A percentile compares a stretch with the other conserved stretches of the same genome.
phyloP scores from a whole-genome alignment of 768 basidiomycete species.

The Clitopilus passeckerianus region DNA sequence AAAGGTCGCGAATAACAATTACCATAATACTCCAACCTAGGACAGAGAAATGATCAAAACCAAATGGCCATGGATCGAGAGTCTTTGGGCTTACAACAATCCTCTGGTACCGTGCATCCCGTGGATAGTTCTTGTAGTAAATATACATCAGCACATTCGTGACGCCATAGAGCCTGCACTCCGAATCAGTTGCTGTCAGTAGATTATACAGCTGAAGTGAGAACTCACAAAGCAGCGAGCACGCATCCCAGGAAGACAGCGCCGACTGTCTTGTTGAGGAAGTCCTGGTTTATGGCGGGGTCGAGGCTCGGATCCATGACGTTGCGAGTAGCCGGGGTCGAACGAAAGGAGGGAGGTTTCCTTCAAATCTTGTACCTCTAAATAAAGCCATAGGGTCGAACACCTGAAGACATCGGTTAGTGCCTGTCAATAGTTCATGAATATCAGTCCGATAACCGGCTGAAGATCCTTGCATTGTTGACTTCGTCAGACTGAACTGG shows the following conservation, averaged over 20 bases:
- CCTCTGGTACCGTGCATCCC: conserved; percentile 10
- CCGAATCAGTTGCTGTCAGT: too few relatives aligned
- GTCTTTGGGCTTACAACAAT: conserved; percentile 1
- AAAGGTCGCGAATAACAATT: background rate
- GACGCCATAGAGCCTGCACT: conserved; percentile 14
- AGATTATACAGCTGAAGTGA: too few relatives aligned
- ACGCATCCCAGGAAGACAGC: conserved; percentile 21
- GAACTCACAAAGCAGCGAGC: conserved; percentile 21
- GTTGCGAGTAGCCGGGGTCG: background rate
- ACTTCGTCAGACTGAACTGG: background rate
- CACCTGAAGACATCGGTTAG: background rate
- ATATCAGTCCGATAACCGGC: background rate
- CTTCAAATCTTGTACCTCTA: background rate
- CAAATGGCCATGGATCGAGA: background rate
- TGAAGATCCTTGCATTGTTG: background rate
- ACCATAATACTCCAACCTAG: background rate
- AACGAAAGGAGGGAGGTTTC: background rate
- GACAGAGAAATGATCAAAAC: background rate
- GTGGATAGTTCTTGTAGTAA: conserved; percentile 13
- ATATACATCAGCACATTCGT: conserved; percentile 16
- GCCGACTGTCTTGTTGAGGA: conserved; percentile 15
- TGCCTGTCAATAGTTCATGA: background rate
- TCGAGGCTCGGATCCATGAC: background rate
- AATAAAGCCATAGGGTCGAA: background rate
- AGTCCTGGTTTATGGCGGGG: background rate